Evolutionary conservation across 2,329 filamentous ascomycete genomes (phyloP), one percentile per base, ranked within the genome.

Genomic region (Juglanconis sp.): DNA sequence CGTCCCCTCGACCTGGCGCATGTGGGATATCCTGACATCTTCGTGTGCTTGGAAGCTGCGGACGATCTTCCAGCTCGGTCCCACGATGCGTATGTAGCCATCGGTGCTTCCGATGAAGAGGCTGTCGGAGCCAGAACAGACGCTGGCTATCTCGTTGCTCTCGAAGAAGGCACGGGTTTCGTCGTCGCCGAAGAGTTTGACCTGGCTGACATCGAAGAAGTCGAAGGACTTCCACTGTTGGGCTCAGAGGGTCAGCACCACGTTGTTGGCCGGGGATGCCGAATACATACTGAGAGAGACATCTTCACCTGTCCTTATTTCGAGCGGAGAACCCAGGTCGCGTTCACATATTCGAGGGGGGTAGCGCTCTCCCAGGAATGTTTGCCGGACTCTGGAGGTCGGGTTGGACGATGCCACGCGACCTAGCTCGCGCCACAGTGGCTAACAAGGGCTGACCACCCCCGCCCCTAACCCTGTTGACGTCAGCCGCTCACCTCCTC

Each of bases 201-300:
- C 87, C 73, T 90, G 88, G 73, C 87, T 87, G 74, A 96, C 92
- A 77, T 97, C 92, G 85, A 99, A 98, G 87, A 99, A 99, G 83
- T 96, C 93, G 81, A 99, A 99, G 68, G 90, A 88, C 90, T 97
- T 97, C 94, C 95, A 98, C 94, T 96, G 67, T 30, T 30, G n/a
- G 5, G 8, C 34, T 8, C 32, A 44, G 5, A 1, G 15, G 15
- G 17, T 46, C 15, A 47, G 44, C 10, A 47, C n/a, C 5, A 15
- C n/a, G n/a, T 32, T 34, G 10, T 6, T 8, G 30, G 55, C 30
- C 38, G 17, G 7, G 38, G 13, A 13, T n/a, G 5, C 31, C 17
- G 5, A 3, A 11, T 2, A 51, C 55, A 6, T 57, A 57, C 55
- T n/a, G 55, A 46, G 47, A 57, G 55, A 51, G 55, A 48, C 55